phyloP scores from a whole-genome alignment of 1,284 basidiomycete genomes.

The Moesziomyces globuligerus region DNA sequence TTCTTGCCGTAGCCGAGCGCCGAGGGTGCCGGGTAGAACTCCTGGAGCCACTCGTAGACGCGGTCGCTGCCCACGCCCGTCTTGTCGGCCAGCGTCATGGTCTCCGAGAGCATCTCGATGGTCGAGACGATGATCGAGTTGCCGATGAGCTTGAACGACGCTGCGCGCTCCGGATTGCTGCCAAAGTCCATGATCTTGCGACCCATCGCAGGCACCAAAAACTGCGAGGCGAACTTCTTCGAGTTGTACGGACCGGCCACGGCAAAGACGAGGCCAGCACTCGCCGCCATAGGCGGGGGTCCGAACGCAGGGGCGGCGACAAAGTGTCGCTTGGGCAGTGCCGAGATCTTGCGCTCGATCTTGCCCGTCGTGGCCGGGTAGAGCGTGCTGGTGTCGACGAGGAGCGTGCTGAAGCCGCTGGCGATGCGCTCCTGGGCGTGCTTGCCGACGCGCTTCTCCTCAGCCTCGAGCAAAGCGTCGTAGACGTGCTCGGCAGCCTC shows the following conservation, averaged over 20 bases:
- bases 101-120: slow-evolving; percentile 82
- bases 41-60: slow-evolving; percentile 66
- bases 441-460: slow-evolving; percentile 65
- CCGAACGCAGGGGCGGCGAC: slow-evolving; percentile 83
- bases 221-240: slow-evolving; percentile 81
- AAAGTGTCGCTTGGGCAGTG: slow-evolving; percentile 75
- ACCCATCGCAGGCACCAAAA: slow-evolving; percentile 79
- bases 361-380: slow-evolving; percentile 68
- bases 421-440: slow-evolving; percentile 61
- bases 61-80: slow-evolving; percentile 78
- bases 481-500: slow-evolving; percentile 78
- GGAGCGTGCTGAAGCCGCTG: slow-evolving; percentile 27
- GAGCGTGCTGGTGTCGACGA: slow-evolving; percentile 53
- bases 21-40: slow-evolving; percentile 57
- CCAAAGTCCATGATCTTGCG: slow-evolving; percentile 74
- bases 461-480: slow-evolving; percentile 72
- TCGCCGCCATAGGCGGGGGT: slow-evolving; percentile 72
- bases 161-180: slow-evolving; percentile 80
- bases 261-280: slow-evolving; percentile 77
- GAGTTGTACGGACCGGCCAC: slow-evolving; percentile 85
- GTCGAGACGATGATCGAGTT: slow-evolving; percentile 60
- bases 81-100: slow-evolving; percentile 84
- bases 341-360: slow-evolving; percentile 77
- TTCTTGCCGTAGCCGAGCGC: slow-evolving; percentile 58
- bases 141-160: slow-evolving; percentile 76